These are phyloP conservation scores for Gremmenia infestans DNA, from an alignment of 2,329 filamentous ascomycete genomes.

Conservation along the genomic window DNA sequence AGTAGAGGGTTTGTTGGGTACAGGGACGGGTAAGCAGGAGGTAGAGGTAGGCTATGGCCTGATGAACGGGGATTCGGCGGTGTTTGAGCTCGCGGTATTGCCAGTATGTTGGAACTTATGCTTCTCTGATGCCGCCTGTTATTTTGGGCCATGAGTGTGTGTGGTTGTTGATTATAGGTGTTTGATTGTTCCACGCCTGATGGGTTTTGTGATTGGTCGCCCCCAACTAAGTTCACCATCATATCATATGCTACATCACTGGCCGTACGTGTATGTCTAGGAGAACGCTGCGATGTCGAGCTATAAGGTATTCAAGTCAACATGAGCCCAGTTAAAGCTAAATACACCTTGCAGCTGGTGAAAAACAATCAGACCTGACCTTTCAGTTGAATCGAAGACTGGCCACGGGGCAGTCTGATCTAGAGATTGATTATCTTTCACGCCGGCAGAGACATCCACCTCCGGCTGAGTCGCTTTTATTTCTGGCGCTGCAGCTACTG, in stretches of 20 bases:
- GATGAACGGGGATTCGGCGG: slow-evolving; percentile 1
- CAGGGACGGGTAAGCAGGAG: neutral
- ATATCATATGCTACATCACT: slow-evolving; percentile 28
- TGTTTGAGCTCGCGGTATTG: neutral
- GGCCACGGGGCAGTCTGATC: slow-evolving; percentile 20
- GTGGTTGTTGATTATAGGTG: slow-evolving; percentile 18
- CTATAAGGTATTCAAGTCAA: neutral
- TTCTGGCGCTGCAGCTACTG: no score
- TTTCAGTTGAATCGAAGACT: slow-evolving; percentile 17
- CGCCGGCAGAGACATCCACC: no score
- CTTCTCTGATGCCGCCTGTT: slow-evolving; percentile 8
- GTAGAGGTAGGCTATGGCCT: slow-evolving; percentile 13
- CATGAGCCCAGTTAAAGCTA: slow-evolving; percentile 19
- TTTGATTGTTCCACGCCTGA: slow-evolving; percentile 6
- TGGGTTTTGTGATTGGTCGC: slow-evolving; percentile 6
- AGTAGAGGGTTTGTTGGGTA: neutral
- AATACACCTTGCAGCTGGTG: neutral
- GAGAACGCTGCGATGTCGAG: neutral
- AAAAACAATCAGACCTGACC: neutral
- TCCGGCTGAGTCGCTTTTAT: no score
- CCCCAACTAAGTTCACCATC: slow-evolving; percentile 20
- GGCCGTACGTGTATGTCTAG: slow-evolving; percentile 7
- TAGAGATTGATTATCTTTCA: no score
- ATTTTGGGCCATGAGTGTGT: slow-evolving; percentile 9
- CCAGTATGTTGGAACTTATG: slow-evolving; percentile 5